Base-by-base conservation (phyloP, 2,329 filamentous ascomycete genomes). In the Curvularia sp. region DNA sequence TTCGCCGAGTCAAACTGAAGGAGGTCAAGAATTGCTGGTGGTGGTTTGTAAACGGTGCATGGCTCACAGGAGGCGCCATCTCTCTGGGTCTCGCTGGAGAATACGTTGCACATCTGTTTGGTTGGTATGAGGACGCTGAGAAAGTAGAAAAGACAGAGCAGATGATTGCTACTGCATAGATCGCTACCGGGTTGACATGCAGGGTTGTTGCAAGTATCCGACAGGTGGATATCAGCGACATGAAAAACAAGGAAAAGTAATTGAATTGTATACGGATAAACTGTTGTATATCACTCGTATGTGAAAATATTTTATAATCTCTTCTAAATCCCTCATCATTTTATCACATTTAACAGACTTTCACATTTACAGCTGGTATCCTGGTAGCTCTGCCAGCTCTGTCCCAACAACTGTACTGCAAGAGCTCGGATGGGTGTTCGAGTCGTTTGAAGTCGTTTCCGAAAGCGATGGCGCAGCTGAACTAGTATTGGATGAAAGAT, bases 31-130 rank as follows among this genome's bases (percentile, higher is more conserved):
- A 85, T 65, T 88, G 86, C 65, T 87, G 85, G 84, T 86, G 83
- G 81, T 88, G 86, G 86, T 88, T 88, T 67, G 84, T 80, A 57
- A 84, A 86, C 55, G 86, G 86, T 4, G 85, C 84, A 39, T 85
- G 85, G 80, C 78, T 88, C 58, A 88, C 86, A 18, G 86, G 86
- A 22, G 85, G 86, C 18, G 83, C 80, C 1, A 86, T 88, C 54
- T 79, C 83, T 15, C 55, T 84, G 31, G 86, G 86, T 3, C 71
- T 88, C 61, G 67, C 82, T 35, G 81, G 80, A 12, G 86, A 88
- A 59, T 88, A 88, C 70, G 31, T 69, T 6, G 66, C 67, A 2
- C 69, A 72, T 35, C 62, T 68, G 4, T 33, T 70, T 9, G 70
- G 70, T 9, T 66, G 64, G 59, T 71, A 74, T 30, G 65, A 64